Evolutionary conservation across 495 filamentous ascomycete species (phyloP).

Genomic region (Daldinia bambusicola): DNA sequence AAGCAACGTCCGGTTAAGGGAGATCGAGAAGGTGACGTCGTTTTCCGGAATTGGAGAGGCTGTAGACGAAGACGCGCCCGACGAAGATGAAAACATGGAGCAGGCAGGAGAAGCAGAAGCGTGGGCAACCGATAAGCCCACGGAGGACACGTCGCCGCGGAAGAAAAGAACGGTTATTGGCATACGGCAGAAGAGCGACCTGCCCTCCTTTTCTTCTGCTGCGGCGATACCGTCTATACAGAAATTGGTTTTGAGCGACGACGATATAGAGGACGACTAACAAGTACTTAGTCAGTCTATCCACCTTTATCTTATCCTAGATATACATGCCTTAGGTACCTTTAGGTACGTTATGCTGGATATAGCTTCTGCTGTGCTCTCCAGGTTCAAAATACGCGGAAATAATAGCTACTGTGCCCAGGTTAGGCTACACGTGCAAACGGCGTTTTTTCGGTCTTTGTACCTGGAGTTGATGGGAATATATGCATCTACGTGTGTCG

Average conservation of each 20-base stretch:
- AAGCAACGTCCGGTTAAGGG: conserved; percentile 48
- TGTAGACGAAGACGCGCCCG: conserved; percentile 59
- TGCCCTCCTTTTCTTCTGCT: conserved; percentile 30
- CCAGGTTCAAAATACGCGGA: conserved; percentile 7
- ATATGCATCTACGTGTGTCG: background rate
- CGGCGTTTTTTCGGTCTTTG: conserved; percentile 22
- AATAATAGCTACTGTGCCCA: conserved; percentile 17
- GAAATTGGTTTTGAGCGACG: conserved; percentile 84
- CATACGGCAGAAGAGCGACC: conserved; percentile 43
- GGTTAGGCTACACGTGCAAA: conserved; percentile 14
- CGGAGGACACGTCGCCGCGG: conserved; percentile 54
- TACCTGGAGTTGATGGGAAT: background rate
- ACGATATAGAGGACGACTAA: conserved; percentile 92
- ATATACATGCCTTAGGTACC: background rate
- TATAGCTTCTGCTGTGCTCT: background rate
- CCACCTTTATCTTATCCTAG: background rate
- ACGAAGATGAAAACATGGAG: conserved; percentile 57
- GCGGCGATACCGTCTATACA: conserved; percentile 60
- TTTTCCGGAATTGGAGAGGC: conserved; percentile 65
- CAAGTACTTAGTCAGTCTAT: background rate
- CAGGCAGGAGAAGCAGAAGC: conserved; percentile 59
- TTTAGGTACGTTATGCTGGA: background rate
- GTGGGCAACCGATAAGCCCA: conserved; percentile 68
- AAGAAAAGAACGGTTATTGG: conserved; percentile 52
- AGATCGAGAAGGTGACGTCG: conserved; percentile 75